Percentiles rank a stretch among this genome's conserved stretches.
Conservation (phyloP, 129 eudicot genomes). For the Pittosporum tobira region DNA sequence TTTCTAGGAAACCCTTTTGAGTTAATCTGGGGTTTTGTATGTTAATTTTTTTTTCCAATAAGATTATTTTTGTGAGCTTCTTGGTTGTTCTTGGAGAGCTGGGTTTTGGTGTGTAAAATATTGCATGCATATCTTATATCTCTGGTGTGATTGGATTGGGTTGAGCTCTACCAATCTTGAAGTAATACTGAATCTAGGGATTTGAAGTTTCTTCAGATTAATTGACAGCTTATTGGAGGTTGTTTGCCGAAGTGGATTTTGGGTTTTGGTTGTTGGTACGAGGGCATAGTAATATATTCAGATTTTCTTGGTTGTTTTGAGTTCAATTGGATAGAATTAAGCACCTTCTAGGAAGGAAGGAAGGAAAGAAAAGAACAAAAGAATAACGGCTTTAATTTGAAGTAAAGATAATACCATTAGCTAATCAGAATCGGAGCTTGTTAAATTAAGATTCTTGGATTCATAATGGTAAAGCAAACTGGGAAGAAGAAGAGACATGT, state of each 20-base stretch:
- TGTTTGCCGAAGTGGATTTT: neutral
- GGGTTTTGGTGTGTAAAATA: slow-evolving; percentile 2
- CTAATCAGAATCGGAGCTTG: neutral
- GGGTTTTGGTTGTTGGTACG: slow-evolving; percentile 7
- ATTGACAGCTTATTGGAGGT: neutral
- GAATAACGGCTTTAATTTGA: slow-evolving; percentile 6
- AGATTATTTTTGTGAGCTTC: slow-evolving; percentile 9
- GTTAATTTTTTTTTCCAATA: neutral
- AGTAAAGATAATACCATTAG: neutral
- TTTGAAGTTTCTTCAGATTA: too few species aligned
- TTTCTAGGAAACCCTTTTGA: neutral
- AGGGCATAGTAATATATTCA: slow-evolving; percentile 1
- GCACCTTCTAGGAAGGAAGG: neutral
- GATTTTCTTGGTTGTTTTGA: neutral
- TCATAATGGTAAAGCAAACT: slow-evolving; percentile 53
- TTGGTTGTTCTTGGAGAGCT: neutral
- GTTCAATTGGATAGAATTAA: neutral
- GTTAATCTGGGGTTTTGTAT: slow-evolving; percentile 7
- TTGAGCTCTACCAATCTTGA: neutral
- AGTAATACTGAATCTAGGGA: neutral
- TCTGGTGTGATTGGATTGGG: neutral
- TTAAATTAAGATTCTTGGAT: slow-evolving; percentile 1
- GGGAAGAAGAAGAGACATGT: slow-evolving; percentile 39
- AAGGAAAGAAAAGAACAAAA: slow-evolving; percentile 1
- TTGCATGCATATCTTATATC: too few species aligned